Percentiles rank a stretch among this genome's conserved stretches.
Evolutionary conservation across 305 asterid genomes (phyloP).

Genomic region (Plantago lanceolata): DNA sequence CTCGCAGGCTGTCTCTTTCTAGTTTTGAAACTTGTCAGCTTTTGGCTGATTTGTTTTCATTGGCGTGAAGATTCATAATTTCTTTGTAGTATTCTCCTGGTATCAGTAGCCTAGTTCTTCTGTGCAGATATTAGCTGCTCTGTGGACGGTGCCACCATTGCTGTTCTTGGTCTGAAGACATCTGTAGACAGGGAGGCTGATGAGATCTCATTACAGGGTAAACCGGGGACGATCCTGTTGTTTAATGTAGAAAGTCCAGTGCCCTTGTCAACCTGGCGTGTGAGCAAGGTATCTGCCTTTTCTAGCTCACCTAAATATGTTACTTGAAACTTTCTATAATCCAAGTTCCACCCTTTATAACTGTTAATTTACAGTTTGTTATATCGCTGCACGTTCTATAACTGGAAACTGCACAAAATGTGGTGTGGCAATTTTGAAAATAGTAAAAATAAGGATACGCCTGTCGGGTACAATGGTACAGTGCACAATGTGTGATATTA

Average conservation of each 20-base stretch:
- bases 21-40: neutral
- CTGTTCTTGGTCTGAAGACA: conserved; percentile 59
- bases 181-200: conserved; percentile 24
- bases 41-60: neutral
- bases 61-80: neutral
- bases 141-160: conserved; percentile 50
- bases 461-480: too few species aligned
- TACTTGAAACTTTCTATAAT: neutral
- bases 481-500: too few species aligned
- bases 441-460: too few species aligned
- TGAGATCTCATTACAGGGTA: conserved; percentile 29
- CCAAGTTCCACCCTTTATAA: neutral
- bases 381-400: too few species aligned
- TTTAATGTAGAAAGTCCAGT: conserved; percentile 62
- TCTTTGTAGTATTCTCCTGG: conserved; percentile 5
- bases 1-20: neutral
- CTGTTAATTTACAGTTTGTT: neutral
- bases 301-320: neutral
- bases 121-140: conserved; percentile 73
- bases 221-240: conserved; percentile 59
- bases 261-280: conserved; percentile 71
- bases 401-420: too few species aligned
- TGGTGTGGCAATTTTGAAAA: too few species aligned
- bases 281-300: conserved; percentile 53
- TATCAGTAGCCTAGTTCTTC: conserved; percentile 23